Evolutionary conservation across 345 rosid genomes (phyloP), one percentile per base, ranked within the genome.

Genomic region (Boechera retrofracta): DNA sequence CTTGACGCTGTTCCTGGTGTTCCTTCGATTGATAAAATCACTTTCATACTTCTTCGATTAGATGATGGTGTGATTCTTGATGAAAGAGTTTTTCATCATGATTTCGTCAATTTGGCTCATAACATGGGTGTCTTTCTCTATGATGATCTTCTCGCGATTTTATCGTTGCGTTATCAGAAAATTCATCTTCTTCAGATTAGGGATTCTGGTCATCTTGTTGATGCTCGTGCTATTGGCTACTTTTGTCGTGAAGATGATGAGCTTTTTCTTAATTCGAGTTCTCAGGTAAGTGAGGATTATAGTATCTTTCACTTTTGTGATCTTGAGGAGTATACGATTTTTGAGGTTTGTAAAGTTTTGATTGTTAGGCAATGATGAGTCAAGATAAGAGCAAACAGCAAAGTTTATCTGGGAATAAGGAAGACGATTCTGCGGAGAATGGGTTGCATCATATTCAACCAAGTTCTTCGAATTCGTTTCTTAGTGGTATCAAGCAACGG

Each of bases 161-260:
- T 95, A 6, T 95, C 98, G 0, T 85, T 95, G 77, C 89, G 97
- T 10, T 91, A 86, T 80, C 99, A 95, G 85, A 95, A 78, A 15
- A 87, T 92, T 78, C 94, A 91, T 83, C 81, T 95, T 72, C 87
- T 95, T 68, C 98, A 92, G 85, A 87, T 95, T 76, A 90, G 94
- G 78, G 98, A 95, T 73, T 91, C 91, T 2, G 98, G 98, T 58
- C 79, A 85, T 71, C 86, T 95, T 77, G 99, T 95, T 62, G 89
- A 95, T 77, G 88, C 90, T 36, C 92, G 97, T 72, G 93, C 89
- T 28, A 87, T 95, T 49, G 99, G 98, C 12, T 81, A 87, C 49
- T 91, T 86, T 75, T 95, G 98, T 75, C 93, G 74, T 16, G 98
- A 95, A 76, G 98, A 92, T 73, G 99, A 95, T 55, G 97, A 91